Percentiles rank a stretch among this genome's conserved stretches.
These are phyloP conservation scores for Lipomyces kockii DNA, from an alignment of 805 yeast species.

Conservation along the genomic window DNA sequence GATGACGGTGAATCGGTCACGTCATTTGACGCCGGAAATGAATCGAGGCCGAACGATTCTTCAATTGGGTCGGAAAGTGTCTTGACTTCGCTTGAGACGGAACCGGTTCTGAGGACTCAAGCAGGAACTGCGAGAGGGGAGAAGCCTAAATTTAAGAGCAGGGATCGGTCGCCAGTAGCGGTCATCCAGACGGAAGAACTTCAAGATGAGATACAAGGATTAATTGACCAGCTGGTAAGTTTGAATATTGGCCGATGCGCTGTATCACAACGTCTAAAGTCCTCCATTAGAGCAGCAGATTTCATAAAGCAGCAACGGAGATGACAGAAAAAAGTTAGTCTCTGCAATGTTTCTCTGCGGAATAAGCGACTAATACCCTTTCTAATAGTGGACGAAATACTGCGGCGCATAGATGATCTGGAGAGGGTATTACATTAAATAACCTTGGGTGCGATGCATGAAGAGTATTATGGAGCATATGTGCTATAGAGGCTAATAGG, in stretches of 20 bases:
- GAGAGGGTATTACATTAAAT: conserved; percentile 12
- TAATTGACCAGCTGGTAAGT: conserved; percentile 24
- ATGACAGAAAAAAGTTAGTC: conserved; percentile 24
- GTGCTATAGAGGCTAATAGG: not conserved
- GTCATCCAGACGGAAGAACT: conserved; percentile 23
- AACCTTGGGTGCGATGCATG: not conserved
- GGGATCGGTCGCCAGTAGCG: conserved; percentile 29
- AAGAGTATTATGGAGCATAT: not conserved
- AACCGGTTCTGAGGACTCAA: not conserved
- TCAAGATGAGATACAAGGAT: conserved; percentile 23
- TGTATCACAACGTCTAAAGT: not conserved
- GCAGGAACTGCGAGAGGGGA: conserved; percentile 25
- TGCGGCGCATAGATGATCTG: conserved; percentile 27
- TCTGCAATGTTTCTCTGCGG: not conserved
- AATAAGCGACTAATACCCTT: not conserved
- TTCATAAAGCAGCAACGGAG: conserved; percentile 19
- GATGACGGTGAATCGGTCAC: not conserved
- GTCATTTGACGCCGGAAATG: not conserved
- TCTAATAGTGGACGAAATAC: conserved; percentile 24
- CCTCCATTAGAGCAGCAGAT: not conserved
- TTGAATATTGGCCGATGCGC: not conserved
- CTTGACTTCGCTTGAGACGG: not conserved
- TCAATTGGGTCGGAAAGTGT: not conserved
- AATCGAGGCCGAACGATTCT: not conserved
- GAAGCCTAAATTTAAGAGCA: conserved; percentile 8